Evolutionary conservation across 768 basidiomycete species (phyloP).

Genomic region (Polyporus arcularius): DNA sequence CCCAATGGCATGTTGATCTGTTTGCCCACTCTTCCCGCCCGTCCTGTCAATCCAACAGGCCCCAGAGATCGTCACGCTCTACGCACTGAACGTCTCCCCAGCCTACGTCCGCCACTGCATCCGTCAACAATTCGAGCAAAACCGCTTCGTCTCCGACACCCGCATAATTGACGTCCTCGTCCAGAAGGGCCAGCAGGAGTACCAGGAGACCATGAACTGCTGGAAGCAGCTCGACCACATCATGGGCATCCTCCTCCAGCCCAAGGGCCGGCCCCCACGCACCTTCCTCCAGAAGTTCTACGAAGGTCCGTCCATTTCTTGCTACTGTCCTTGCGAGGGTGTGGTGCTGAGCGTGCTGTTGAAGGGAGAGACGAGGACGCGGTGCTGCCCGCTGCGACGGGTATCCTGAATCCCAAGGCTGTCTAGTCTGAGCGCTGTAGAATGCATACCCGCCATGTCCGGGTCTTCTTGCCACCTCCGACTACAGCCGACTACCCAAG

Average conservation of each 20-base stretch:
- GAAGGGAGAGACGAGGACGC: conserved; percentile 78
- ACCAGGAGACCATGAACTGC: conserved; percentile 91
- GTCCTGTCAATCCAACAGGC: conserved; percentile 52
- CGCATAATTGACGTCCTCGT: conserved; percentile 84
- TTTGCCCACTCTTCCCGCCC: neutral
- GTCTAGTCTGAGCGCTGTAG: conserved; percentile 3
- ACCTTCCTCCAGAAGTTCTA: conserved; percentile 86
- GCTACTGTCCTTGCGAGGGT: neutral
- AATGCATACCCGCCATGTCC: too few relatives aligned
- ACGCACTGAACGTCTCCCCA: conserved; percentile 80
- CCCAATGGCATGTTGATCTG: neutral
- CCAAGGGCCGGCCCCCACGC: conserved; percentile 45
- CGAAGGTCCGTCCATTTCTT: conserved; percentile 55
- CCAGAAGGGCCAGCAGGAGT: conserved; percentile 83
- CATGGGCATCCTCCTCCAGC: conserved; percentile 64
- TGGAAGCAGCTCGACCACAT: conserved; percentile 91
- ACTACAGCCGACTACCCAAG: too few relatives aligned
- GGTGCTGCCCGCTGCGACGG: conserved; percentile 68
- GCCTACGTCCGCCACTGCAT: conserved; percentile 78
- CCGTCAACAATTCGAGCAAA: conserved; percentile 83
- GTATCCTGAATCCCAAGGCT: conserved; percentile 33
- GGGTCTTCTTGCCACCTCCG: neutral
- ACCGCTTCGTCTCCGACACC: conserved; percentile 79
- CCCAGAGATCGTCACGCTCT: conserved; percentile 85
- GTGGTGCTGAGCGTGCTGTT: neutral